A percentile compares a stretch with the other conserved stretches of the same genome.
phyloP scores from a whole-genome alignment of 768 basidiomycete genomes.

The Xerocomellus amylosporus region DNA sequence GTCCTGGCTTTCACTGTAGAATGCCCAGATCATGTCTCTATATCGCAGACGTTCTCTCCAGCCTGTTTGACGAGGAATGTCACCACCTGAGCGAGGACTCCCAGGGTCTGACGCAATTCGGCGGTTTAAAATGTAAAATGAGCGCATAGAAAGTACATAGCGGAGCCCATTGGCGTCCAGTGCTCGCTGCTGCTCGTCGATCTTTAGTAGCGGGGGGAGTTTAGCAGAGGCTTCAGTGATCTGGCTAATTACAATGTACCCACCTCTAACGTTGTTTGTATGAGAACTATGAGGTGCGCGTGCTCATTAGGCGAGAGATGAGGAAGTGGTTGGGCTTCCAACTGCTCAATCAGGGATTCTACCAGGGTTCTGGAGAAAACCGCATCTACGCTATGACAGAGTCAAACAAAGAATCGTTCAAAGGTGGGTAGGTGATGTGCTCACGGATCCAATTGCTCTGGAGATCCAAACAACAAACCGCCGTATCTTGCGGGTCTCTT shows the following conservation, averaged over 20 bases:
- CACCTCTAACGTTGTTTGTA: constrained; percentile 86
- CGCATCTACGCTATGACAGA: constrained; percentile 41
- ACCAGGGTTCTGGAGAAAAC: constrained; percentile 63
- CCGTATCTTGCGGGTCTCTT: constrained; percentile 38
- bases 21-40: constrained; percentile 97
- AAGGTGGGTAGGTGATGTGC: constrained; percentile 11
- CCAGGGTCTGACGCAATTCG: constrained; percentile 50
- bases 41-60: constrained; percentile 79
- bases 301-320: constrained; percentile 79
- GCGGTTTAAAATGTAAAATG: constrained; percentile 81
- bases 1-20: constrained; percentile 92
- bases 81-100: constrained; percentile 44
- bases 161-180: constrained; percentile 90
- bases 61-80: constrained; percentile 46
- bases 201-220: constrained; percentile 42
- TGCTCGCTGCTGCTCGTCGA: constrained; percentile 87
- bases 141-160: constrained; percentile 89
- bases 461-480: constrained; percentile 51
- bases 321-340: constrained; percentile 64
- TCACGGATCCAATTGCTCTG: constrained; percentile 46
- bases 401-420: constrained; percentile 3
- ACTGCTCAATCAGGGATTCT: constrained; percentile 53
- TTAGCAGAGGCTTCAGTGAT: not conserved
- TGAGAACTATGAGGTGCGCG: constrained; percentile 76
- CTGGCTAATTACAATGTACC: constrained; percentile 10